Conservation (phyloP, 225 moss, liverwort and hornwort genomes). For the Sphagnum tenellum region DNA sequence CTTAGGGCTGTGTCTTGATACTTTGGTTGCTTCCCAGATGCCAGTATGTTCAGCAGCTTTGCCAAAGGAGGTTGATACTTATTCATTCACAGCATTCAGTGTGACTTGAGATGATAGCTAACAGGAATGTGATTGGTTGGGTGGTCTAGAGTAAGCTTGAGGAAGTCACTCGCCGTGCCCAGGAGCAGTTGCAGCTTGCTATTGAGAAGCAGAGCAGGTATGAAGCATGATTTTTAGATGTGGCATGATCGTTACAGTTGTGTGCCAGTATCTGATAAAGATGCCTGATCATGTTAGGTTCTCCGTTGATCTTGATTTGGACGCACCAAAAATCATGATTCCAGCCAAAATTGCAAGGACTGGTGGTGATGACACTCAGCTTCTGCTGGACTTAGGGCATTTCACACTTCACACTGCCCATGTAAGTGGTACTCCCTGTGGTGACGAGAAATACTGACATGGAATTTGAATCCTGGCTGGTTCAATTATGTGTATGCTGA, state of each 20-base stretch:
- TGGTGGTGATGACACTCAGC: conserved; percentile 69
- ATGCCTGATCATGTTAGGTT: conserved; percentile 32
- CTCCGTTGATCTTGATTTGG: conserved; percentile 76
- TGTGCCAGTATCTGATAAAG: neutral
- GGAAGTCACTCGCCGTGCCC: conserved; percentile 95
- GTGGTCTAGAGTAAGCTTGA: conserved; percentile 76
- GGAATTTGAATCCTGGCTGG: too few species aligned
- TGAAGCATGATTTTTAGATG: neutral
- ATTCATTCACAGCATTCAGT: too few species aligned
- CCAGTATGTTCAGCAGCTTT: too few species aligned
- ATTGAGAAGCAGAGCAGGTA: conserved; percentile 87
- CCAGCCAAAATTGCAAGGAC: conserved; percentile 59
- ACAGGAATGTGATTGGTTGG: neutral
- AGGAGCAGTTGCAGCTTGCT: conserved; percentile 85
- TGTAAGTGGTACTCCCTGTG: conserved; percentile 26
- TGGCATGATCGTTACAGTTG: neutral
- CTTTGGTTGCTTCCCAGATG: too few species aligned
- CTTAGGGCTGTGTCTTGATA: too few species aligned
- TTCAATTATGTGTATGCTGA: too few species aligned
- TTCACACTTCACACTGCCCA: conserved; percentile 83
- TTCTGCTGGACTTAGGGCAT: conserved; percentile 93
- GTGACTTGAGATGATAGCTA: too few species aligned
- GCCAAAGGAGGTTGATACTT: too few species aligned
- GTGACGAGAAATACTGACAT: neutral
- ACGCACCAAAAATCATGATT: conserved; percentile 94